Base-by-base conservation (phyloP, 2,329 filamentous ascomycete species). In the Aspergillus japonicus region DNA sequence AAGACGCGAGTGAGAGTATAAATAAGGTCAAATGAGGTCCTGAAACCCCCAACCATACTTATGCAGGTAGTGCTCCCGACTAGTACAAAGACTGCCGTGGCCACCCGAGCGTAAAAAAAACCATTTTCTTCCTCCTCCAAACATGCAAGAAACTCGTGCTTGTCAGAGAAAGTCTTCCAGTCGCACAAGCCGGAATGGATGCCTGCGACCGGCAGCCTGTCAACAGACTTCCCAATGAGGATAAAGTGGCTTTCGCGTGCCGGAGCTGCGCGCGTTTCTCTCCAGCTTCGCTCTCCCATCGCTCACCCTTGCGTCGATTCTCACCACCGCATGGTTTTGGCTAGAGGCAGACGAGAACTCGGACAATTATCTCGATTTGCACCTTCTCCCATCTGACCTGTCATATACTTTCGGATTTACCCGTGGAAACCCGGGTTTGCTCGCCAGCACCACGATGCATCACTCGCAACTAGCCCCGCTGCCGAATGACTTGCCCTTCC, bases 391-490 rank as follows among this genome's bases (percentile, higher is more conserved):
- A 53, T 35, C 33, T 47, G 53, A 55, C 26, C 53, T 48, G 53
- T 55, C 53, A 48, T 33, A 24, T 23, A n/a, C 48, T n/a, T 14
- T 24, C 21, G 23, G 29, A 50, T 31, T 56, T 56, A 10, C 51
- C 48, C 23, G 50, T 8, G 50, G 54, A 33, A 48, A 8, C 26
- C 33, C 48, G 50, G 39, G 62, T 59, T n/a, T 6, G n/a, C 50
- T 16, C 23, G 29, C 47, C 26, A 29, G 26, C 26, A 29, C 39
- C 66, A 71, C 67, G 57, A 85, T 87, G 81, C 82, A 82, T 71
- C 83, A 96, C 84, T 96, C 92, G 66, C 95, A 99, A 79, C 80
- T 93, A 68, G 92, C 92, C 72, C 92, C 94, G 66, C 81, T 98
- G 54, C 95, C 95, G 24, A 72, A 69, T 63, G 87, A 96, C 71